Base-by-base conservation (phyloP, 257 asterid species). In the Salvia splendens region DNA sequence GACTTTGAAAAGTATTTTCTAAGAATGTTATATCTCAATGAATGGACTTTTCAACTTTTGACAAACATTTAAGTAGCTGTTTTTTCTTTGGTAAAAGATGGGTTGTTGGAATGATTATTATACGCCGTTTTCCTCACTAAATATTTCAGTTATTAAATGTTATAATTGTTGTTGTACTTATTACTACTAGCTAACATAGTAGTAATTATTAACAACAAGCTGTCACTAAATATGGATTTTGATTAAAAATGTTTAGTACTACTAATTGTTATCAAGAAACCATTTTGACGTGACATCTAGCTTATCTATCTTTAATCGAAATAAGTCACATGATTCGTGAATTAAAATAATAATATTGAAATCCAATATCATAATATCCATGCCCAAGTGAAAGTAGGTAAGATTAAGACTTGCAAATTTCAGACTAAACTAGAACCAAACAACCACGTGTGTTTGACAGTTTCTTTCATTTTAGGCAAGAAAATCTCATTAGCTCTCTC, bases 371-470 rank as follows among this genome's bases (percentile, higher is more conserved):
- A 46, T 17, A 30, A 4, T 6, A 16, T 48, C 5, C 53, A 7
- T 32, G 20, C 33, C 24, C 30, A 3, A 62, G 41, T 42, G 48
- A 52, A 40, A 43, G 17, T 63, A 42, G 76, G 76, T 71, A 53
- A 12, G 70, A 70, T 35, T 8, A 49, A 32, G 59, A 64, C 53
- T 45, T 5, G 38, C 43, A 64, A 36, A 8, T 47, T 35, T 35
- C 14, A 8, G 42, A 55, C 40, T 70, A 42, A 11, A 67, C 42
- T 33, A 33, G 30, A 61, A 73, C 66, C 73, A 66, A 71, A 66
- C 58, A 28, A 66, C 35, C 6, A 61, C 16, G 32, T 33, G 40
- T 41, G 36, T 71, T 7, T 41, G 64, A 50, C 8, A 16, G 0
- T 11, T 4, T 42, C 40, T 9, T 64, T 64, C 62, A 14, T 7